A percentile compares a stretch with the other conserved stretches of the same genome.
These are phyloP conservation scores for Claviceps lovelessii DNA, from an alignment of 2,329 filamentous ascomycete species.

Conservation along the genomic window DNA sequence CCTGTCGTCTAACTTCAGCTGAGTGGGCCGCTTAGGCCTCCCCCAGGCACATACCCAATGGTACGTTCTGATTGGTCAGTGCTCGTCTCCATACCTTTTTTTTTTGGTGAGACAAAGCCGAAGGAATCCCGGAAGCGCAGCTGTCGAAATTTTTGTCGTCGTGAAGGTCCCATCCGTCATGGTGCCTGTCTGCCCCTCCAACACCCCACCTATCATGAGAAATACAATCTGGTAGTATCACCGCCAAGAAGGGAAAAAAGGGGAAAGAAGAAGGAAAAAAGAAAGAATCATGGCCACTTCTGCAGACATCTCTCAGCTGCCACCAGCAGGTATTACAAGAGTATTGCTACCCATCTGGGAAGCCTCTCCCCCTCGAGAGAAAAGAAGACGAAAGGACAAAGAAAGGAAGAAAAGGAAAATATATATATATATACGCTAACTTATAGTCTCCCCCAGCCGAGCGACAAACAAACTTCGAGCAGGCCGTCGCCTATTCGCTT, in stretches of 20 bases:
- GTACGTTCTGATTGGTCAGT: background rate
- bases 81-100: background rate
- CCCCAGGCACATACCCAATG: background rate
- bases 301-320: slow-evolving; percentile 16
- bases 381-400: background rate
- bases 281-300: slow-evolving; percentile 15
- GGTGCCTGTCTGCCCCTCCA: slow-evolving; percentile 15
- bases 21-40: background rate
- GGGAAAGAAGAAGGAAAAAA: slow-evolving; percentile 2
- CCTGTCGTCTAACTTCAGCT: background rate
- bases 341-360: background rate
- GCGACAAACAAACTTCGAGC: slow-evolving; percentile 60
- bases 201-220: slow-evolving; percentile 12
- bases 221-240: background rate
- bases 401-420: background rate
- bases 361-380: background rate
- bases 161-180: background rate
- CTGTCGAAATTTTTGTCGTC: slow-evolving; percentile 13
- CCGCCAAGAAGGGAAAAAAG: slow-evolving; percentile 7
- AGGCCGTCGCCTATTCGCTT: slow-evolving; percentile 70
- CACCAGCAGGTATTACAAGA: slow-evolving; percentile 14
- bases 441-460: slow-evolving; percentile 24
- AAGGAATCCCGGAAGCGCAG: background rate
- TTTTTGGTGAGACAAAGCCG: background rate
- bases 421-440: background rate